Base-by-base conservation (phyloP, 345 rosid genomes). In the Fremontodendron californicum region DNA sequence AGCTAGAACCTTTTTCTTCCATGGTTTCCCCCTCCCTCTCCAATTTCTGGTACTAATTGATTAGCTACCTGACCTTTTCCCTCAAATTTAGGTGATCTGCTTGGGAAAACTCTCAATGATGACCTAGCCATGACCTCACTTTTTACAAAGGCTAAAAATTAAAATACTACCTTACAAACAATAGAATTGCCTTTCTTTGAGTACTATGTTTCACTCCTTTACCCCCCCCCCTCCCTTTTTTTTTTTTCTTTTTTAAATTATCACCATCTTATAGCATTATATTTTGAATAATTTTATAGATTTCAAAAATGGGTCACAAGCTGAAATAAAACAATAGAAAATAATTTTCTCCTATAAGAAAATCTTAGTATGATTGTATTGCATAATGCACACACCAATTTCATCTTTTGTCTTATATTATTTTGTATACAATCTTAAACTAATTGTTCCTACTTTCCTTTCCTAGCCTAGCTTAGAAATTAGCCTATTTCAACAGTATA, bases 81-180 rank as follows among this genome's bases (percentile, higher is more conserved):
- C 54, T 69, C 73, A 69, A 45, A 25, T 69, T 69, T 3, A 45
- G 73, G 55, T 27, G 39, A 45, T 27, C 39, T 27, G 55, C 73
- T 69, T 45, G 55, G 39, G 54, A 45, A 67, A 58, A 23, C 23
- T 27, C 55, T 15, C 39, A 27, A 69, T 45, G 37, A 69, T 69
- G 71, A 42, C 18, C 4, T 15, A 45, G 7, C 55, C 55, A 45
- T 69, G 52, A 45, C 73, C 73, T 69, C 39, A 69, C 23, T 15
- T 13, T 58, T 45, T 25, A 62, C 42, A 33, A 62, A 62, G 67
- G 42, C 67, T 62, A 33, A 33, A 49, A 49, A 48, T 2, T 6
- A 48, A 55, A 2, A 6, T 2, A 33, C n/a, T 33, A 23, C 16
- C 63, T 23, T 57, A 57, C 11, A 31, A 57, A 23, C 16, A 3